These are phyloP conservation scores for Cenococcum geophilum DNA, from an alignment of 495 filamentous ascomycete genomes.

Conservation along the genomic window DNA sequence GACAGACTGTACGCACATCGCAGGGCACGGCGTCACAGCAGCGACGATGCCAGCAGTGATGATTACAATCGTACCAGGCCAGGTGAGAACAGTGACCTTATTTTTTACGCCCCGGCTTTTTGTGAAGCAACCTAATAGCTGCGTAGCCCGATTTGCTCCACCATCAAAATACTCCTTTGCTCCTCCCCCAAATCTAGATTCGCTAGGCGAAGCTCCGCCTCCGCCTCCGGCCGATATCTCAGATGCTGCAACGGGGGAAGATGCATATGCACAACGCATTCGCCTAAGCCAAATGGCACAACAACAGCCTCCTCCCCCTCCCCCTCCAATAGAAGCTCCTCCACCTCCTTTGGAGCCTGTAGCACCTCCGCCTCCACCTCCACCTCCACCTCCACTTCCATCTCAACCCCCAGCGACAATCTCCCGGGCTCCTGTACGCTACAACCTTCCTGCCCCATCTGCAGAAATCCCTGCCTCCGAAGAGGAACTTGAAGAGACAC, in stretches of 20 bases:
- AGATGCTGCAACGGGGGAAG: constrained; percentile 60
- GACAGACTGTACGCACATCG: constrained; percentile 44
- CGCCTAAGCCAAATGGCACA: neutral
- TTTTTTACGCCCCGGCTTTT: neutral
- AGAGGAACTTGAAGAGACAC: constrained; percentile 49
- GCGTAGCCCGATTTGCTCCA: constrained; percentile 2
- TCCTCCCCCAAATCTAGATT: constrained; percentile 34
- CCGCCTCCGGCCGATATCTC: constrained; percentile 40
- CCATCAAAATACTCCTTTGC: constrained; percentile 33
- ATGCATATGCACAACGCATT: constrained; percentile 50
- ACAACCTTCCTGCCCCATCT: constrained; percentile 58
- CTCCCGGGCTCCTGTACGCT: constrained; percentile 81
- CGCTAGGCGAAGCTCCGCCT: constrained; percentile 12
- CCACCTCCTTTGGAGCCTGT: constrained; percentile 29
- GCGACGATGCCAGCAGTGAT: neutral
- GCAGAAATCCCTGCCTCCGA: constrained; percentile 52
- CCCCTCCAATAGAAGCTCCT: constrained; percentile 1
- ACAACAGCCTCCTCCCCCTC: neutral
- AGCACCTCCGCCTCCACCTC: constrained; percentile 34
- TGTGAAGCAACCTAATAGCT: neutral
- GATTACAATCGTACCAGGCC: neutral
- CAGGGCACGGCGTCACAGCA: too few relatives aligned
- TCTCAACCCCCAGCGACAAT: constrained; percentile 46
- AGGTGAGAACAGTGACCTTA: neutral
- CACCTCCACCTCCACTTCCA: constrained; percentile 32